Conservation (phyloP, 495 filamentous ascomycete species). For the Penicillium goetzii region DNA sequence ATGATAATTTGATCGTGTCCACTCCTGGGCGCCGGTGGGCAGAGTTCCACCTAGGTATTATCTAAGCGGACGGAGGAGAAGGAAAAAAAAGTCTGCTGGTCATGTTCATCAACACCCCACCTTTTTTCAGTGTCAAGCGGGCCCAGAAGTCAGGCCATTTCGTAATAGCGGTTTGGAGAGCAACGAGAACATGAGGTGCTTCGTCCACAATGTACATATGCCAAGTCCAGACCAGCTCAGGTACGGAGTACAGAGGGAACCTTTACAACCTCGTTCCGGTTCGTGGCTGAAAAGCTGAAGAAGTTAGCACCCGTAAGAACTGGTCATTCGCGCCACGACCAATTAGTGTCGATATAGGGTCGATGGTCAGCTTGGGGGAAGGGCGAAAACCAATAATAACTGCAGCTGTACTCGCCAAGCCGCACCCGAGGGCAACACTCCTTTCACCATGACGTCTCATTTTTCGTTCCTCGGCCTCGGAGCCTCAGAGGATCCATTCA, state of each 20-base stretch:
- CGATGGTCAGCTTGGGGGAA: constrained; percentile 2
- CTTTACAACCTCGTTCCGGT: not conserved
- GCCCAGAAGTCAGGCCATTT: not conserved
- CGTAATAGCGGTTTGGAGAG: not conserved
- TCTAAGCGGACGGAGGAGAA: not conserved
- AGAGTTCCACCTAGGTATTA: not conserved
- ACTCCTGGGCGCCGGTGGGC: not conserved
- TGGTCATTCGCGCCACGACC: constrained; percentile 4
- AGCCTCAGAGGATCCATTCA: not conserved
- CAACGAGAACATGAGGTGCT: not conserved
- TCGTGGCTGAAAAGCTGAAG: constrained; percentile 12
- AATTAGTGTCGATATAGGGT: constrained; percentile 1
- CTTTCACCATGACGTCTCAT: constrained; percentile 13
- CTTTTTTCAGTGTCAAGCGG: not conserved
- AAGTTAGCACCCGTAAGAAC: constrained; percentile 1
- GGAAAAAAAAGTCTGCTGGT: constrained; percentile 20
- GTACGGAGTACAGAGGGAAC: constrained; percentile 1
- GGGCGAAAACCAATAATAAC: not conserved
- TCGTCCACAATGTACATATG: not conserved
- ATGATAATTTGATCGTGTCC: not conserved
- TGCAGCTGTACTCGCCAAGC: constrained; percentile 9
- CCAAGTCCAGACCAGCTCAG: not conserved
- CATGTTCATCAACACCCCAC: constrained; percentile 11
- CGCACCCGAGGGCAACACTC: constrained; percentile 1
- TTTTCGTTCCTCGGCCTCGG: constrained; percentile 2